phyloP scores from a whole-genome alignment of 768 basidiomycete species.

The Agaricus subrufescens region DNA sequence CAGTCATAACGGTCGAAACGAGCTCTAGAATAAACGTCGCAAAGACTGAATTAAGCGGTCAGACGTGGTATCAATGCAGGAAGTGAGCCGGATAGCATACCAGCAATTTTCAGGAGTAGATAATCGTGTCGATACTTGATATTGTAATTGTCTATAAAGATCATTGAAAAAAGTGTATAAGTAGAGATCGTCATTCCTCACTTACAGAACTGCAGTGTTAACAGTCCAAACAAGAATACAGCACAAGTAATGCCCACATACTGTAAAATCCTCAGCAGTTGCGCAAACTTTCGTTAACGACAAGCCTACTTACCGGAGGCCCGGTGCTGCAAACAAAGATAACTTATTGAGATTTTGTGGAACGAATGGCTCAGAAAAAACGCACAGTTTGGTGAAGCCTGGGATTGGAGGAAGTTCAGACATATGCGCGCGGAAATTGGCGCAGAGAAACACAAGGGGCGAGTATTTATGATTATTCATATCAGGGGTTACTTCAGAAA shows the following conservation, averaged over 20 bases:
- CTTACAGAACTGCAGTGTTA: background rate
- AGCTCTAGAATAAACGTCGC: background rate
- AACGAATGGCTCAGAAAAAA: too few species aligned
- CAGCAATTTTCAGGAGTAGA: background rate
- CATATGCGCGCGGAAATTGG: too few species aligned
- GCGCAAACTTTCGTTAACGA: too few species aligned
- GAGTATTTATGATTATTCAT: too few species aligned
- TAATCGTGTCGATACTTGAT: slow-evolving; percentile 1
- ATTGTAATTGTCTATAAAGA: background rate
- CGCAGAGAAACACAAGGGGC: too few species aligned
- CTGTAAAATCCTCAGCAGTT: background rate
- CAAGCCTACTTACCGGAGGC: background rate
- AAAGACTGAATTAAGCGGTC: background rate
- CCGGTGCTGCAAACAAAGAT: background rate
- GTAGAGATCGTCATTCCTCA: background rate
- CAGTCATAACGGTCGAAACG: background rate
- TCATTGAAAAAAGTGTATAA: background rate
- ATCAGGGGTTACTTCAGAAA: too few species aligned
- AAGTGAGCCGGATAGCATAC: background rate
- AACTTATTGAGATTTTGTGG: too few species aligned
- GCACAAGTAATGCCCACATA: background rate
- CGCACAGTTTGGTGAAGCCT: too few species aligned
- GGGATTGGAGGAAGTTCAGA: too few species aligned
- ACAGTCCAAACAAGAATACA: background rate
- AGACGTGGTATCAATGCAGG: background rate